Conservation (phyloP, 1,284 basidiomycete genomes). For the Ustilago shanxiensis region DNA sequence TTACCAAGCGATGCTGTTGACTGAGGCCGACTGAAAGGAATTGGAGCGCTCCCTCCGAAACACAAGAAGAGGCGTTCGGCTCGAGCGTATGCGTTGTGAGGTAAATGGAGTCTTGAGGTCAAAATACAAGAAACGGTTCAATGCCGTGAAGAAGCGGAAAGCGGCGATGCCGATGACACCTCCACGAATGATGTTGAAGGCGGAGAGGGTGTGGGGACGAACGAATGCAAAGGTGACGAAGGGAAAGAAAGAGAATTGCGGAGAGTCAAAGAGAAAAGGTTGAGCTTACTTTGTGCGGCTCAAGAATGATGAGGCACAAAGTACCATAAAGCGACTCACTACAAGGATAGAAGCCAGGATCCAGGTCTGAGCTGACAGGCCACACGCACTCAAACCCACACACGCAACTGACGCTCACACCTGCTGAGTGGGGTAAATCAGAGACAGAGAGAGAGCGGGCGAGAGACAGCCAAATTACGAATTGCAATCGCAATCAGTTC, state of each 20-base stretch:
- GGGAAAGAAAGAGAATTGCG: background rate
- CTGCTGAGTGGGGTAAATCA: conserved; percentile 15
- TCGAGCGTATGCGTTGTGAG: too few species aligned
- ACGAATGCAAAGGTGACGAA: background rate
- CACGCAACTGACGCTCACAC: too few species aligned
- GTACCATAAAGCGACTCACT: background rate
- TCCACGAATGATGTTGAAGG: background rate
- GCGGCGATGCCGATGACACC: background rate
- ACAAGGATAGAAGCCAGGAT: too few species aligned
- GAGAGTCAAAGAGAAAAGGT: background rate
- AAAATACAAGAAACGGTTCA: background rate
- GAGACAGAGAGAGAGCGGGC: too few species aligned
- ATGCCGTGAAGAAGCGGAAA: background rate
- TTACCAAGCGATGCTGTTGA: too few species aligned
- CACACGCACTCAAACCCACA: background rate
- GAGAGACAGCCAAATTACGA: background rate
- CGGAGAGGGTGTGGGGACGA: background rate
- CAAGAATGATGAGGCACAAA: background rate
- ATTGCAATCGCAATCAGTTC: background rate
- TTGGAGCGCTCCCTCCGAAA: too few species aligned
- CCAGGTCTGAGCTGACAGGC: background rate
- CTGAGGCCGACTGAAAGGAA: too few species aligned
- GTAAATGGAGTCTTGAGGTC: too few species aligned
- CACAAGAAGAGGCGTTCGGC: too few species aligned
- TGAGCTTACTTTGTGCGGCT: too few species aligned